Conservation (phyloP, 495 filamentous ascomycete species). For the Astrothelium subdiscretum region DNA sequence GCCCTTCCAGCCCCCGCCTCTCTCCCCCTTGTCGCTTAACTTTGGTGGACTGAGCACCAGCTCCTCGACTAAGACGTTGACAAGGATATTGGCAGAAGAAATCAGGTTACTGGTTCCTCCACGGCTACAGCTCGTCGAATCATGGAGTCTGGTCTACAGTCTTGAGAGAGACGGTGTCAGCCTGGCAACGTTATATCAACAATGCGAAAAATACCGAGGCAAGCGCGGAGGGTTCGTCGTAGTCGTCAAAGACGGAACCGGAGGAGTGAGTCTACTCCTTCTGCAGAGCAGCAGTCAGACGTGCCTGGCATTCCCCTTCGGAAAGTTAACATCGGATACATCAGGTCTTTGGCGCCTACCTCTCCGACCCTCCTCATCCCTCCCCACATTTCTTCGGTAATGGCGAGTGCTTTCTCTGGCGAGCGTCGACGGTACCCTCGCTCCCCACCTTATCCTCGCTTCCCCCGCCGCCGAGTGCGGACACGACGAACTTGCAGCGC, state of each 20-base stretch:
- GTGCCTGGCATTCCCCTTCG: not conserved
- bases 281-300: too few species aligned
- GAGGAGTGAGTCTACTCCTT: conserved; percentile 46
- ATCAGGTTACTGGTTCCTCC: conserved; percentile 82
- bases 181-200: conserved; percentile 74
- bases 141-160: conserved; percentile 78
- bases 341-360: conserved; percentile 85
- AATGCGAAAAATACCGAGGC: conserved; percentile 51
- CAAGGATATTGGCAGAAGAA: conserved; percentile 72
- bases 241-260: conserved; percentile 63
- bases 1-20: conserved; percentile 38
- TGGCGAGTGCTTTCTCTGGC: conserved; percentile 97
- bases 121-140: conserved; percentile 72
- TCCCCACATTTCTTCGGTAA: conserved; percentile 83
- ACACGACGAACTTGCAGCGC: conserved; percentile 58
- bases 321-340: not conserved
- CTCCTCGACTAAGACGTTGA: conserved; percentile 40
- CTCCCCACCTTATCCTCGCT: conserved; percentile 40
- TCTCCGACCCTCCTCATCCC: conserved; percentile 75
- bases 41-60: conserved; percentile 24
- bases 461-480: conserved; percentile 63
- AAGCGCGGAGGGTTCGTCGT: conserved; percentile 75
- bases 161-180: conserved; percentile 90
- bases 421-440: conserved; percentile 50
- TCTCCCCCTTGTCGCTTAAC: conserved; percentile 27